Percentiles rank a stretch among this genome's conserved stretches.
phyloP scores from a whole-genome alignment of 139 green algal species.

The Coelastrella sp. region DNA sequence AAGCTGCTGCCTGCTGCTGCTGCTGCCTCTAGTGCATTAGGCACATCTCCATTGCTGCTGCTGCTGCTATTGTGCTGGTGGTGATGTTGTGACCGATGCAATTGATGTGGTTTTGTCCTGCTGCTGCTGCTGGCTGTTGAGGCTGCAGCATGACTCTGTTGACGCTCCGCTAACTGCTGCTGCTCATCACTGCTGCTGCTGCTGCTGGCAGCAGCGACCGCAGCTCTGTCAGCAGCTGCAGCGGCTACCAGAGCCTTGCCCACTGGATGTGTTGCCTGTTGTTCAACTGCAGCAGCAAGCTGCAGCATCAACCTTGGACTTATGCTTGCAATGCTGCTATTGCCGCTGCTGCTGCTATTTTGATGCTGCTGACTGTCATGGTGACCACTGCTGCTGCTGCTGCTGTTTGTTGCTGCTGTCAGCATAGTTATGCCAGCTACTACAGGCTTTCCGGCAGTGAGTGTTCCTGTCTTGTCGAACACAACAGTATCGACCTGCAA shows the following conservation, averaged over 20 bases:
- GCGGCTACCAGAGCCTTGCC: constrained; percentile 59
- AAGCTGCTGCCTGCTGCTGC: constrained; percentile 17
- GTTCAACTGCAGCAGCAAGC: constrained; percentile 82
- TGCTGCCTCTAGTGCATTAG: neutral
- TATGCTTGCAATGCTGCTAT: neutral
- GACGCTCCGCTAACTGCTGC: constrained; percentile 42
- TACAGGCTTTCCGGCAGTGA: constrained; percentile 84
- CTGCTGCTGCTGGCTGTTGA: constrained; percentile 22
- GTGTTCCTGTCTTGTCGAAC: constrained; percentile 97
- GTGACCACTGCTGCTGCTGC: neutral
- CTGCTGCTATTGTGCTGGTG: neutral
- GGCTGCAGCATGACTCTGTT: constrained; percentile 59
- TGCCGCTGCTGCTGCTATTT: constrained; percentile 33
- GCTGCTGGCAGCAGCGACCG: constrained; percentile 23
- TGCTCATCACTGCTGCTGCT: constrained; percentile 57
- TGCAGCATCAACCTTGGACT: constrained; percentile 62
- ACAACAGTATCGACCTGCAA: constrained; percentile 87
- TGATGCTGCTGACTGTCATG: neutral
- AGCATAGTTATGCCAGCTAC: constrained; percentile 59
- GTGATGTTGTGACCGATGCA: neutral
- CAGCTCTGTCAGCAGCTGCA: constrained; percentile 29
- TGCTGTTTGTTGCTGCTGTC: neutral
- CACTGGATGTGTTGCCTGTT: constrained; percentile 81
- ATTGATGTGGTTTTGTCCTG: neutral
- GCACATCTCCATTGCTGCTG: neutral